phyloP scores from a whole-genome alignment of 73 alveolate species.

The Stentor coeruleus region DNA sequence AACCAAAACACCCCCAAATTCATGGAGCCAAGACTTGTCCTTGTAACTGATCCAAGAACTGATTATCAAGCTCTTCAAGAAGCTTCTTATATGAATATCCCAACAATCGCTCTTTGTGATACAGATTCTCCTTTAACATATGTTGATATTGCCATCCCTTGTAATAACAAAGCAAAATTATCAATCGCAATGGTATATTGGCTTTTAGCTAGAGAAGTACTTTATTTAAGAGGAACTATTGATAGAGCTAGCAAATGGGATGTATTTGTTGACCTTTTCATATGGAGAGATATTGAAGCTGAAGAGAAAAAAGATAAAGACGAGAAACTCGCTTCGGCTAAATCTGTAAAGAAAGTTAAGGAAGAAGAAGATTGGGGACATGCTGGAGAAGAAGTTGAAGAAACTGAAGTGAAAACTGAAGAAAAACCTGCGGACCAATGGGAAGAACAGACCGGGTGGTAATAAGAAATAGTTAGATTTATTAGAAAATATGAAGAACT shows the following conservation, averaged over 20 bases:
- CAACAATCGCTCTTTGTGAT: constrained; percentile 89
- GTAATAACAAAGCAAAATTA: constrained; percentile 83
- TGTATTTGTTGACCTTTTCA: constrained; percentile 68
- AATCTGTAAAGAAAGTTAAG: constrained; percentile 36
- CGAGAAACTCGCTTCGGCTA: constrained; percentile 42
- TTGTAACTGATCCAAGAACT: constrained; percentile 93
- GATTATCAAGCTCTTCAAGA: constrained; percentile 89
- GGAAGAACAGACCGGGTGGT: no score
- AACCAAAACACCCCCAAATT: constrained; percentile 66
- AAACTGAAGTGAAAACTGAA: constrained; percentile 4
- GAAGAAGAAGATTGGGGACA: constrained; percentile 41
- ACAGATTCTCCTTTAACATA: constrained; percentile 82
- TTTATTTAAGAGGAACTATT: constrained; percentile 80
- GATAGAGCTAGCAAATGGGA: constrained; percentile 58
- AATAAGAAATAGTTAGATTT: no score
- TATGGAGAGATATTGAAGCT: constrained; percentile 59
- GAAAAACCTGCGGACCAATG: no score
- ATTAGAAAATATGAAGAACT: no score
- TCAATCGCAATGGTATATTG: constrained; percentile 91
- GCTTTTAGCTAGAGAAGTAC: constrained; percentile 92
- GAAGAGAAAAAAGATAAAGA: constrained; percentile 40
- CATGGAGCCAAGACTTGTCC: constrained; percentile 92
- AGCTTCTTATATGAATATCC: constrained; percentile 89
- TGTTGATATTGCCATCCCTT: constrained; percentile 97
- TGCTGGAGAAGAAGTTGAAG: constrained; percentile 37